Conservation (phyloP, 257 asterid genomes). For the Verbascum thapsus region DNA sequence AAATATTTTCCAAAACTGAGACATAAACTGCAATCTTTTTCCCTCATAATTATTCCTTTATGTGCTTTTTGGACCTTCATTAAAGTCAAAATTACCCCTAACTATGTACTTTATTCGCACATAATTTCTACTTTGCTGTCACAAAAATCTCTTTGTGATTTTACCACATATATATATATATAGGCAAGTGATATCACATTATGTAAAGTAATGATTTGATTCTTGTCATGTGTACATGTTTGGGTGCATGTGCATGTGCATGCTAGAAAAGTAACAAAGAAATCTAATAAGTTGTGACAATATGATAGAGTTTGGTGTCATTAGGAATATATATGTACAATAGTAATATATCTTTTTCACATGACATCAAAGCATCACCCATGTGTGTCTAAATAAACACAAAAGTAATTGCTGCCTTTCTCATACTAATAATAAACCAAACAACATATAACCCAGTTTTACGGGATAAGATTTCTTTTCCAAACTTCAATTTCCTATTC, state of each 20-base stretch:
- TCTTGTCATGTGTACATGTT: slow-evolving; percentile 33
- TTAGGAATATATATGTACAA: neutral
- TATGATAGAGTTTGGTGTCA: no score
- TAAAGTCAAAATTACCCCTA: neutral
- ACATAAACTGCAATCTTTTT: no score
- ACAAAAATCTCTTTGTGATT: no score
- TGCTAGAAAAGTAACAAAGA: slow-evolving; percentile 33
- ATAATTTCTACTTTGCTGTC: slow-evolving; percentile 19
- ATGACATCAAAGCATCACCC: neutral
- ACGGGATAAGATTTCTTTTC: no score
- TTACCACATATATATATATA: no score
- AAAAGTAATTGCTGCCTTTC: slow-evolving; percentile 21
- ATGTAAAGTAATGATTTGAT: slow-evolving; percentile 35
- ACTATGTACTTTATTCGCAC: slow-evolving; percentile 5
- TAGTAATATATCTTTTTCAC: neutral
- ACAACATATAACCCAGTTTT: neutral
- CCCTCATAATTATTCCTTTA: no score
- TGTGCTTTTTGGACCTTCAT: no score
- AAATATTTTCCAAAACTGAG: no score
- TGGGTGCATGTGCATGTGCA: slow-evolving; percentile 60
- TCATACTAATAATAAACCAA: neutral
- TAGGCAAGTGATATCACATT: slow-evolving; percentile 24
- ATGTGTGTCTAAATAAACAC: slow-evolving; percentile 33
- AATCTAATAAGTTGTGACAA: no score
- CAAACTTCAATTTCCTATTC: no score